Evolutionary conservation across 2,329 filamentous ascomycete species (phyloP).

Genomic region (Aureobasidium melanogenum): DNA sequence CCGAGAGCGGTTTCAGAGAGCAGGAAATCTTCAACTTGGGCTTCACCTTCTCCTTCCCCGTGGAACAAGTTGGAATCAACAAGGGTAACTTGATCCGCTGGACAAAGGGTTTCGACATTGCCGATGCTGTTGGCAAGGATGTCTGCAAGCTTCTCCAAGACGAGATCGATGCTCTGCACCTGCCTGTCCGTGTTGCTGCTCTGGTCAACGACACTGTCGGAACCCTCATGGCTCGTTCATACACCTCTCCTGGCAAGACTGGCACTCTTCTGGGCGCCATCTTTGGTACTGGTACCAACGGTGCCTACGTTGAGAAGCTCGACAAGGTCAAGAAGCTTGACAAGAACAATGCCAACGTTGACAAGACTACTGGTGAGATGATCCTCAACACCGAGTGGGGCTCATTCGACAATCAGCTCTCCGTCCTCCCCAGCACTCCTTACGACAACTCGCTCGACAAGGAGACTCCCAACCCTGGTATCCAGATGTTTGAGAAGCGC

Average conservation of each 20-base stretch:
- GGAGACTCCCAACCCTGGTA: constrained; percentile 78
- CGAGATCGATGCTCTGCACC: constrained; percentile 76
- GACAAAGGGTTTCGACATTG: constrained; percentile 98
- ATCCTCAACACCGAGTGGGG: constrained; percentile 98
- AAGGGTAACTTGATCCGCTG: constrained; percentile 88
- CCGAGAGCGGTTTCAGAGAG: constrained; percentile 52
- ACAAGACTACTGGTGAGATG: constrained; percentile 81
- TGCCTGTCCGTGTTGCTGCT: constrained; percentile 90
- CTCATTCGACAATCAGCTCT: constrained; percentile 90
- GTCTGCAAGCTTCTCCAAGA: constrained; percentile 82
- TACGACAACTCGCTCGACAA: constrained; percentile 75
- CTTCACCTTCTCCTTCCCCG: constrained; percentile 98
- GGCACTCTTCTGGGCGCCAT: constrained; percentile 89
- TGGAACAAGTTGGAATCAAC: constrained; percentile 90
- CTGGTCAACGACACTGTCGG: constrained; percentile 97
- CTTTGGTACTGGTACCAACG: constrained; percentile 95
- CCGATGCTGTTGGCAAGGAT: constrained; percentile 88
- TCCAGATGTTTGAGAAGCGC: constrained; percentile 99
- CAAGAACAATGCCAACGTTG: constrained; percentile 39
- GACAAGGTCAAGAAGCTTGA: constrained; percentile 69
- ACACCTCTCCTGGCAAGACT: constrained; percentile 81
- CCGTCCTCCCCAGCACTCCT: constrained; percentile 73
- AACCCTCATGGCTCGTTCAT: constrained; percentile 94
- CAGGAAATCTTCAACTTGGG: constrained; percentile 84
- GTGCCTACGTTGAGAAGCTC: constrained; percentile 91